Evolutionary conservation across 768 basidiomycete genomes (phyloP), one percentile per base, ranked within the genome.

Genomic region (Leccinum uliginosum): DNA sequence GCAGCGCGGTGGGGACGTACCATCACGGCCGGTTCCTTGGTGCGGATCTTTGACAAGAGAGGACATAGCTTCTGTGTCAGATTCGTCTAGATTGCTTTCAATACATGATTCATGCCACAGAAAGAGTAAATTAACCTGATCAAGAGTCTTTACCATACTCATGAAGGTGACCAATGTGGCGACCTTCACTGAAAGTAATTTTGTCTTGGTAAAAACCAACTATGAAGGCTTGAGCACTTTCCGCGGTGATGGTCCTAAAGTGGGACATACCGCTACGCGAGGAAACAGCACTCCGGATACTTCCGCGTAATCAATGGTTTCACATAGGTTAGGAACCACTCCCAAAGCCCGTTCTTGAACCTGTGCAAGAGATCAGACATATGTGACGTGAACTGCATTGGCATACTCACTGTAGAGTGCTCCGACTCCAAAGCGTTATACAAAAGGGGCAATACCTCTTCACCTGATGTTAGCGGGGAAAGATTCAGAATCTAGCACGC

Each of bases 401-500:
- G 34, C 3, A 58, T 44, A 64, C 80, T 59, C 64, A 91, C 90
- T 53, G 86, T 73, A 1, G 89, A 82, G 74, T 97, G 93, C 50
- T 98, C 97, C n/a, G 91, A 91, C 59, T 98, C 97, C 50, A 99
- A 77, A 1, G 97, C 93, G 68, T 92, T 91, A 69, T 99, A 99
- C 17, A 99, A 90, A 38, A 99, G 78, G 0, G 94, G 93, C 60
- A 99, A 79, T n/a, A 99, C 91, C 76, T 93, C 96, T 98, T 67
- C 14, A 47, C 29, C 6, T 34, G 34, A 27, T 4, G 48, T 66
- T 49, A 65, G 55, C 24, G n/a, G 9, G 34, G 17, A 24, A 51
- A 47, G 44, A 52, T 15, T 15, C 12, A 15, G 43, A 46, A 32
- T 17, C 2, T 24, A 32, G 48, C 3, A 79, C 89, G 66, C 61